Evolutionary conservation across 2,329 filamentous ascomycete genomes (phyloP), one percentile per base, ranked within the genome.

Genomic region (Sarocladium brachiariae): DNA sequence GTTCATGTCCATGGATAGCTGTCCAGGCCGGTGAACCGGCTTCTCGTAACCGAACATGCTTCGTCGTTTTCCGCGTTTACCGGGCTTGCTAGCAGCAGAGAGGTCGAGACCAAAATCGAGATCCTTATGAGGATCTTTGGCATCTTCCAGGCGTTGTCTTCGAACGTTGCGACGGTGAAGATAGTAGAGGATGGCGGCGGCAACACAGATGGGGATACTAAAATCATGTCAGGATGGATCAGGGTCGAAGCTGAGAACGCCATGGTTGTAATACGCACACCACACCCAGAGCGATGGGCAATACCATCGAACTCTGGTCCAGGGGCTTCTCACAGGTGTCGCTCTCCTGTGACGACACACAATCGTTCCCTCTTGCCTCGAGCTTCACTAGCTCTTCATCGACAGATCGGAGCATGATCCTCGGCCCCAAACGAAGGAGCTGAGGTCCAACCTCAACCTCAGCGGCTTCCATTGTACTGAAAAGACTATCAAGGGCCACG

Each of bases 31-130:
- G 57, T 70, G 68, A 31, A 60, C 55, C 19, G 70, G 66, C 64
- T 83, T 83, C 61, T 88, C 76, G 23, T 72, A 76, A 41, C 81
- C 72, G 25, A 69, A 65, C 21, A 66, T 54, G 49, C 61, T 67
- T 59, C 59, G 65, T 24, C 65, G 65, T 58, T 67, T 68, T 14
- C 69, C 56, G 14, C 38, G 31, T n/a, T 43, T 19, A 2, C 43
- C 35, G 74, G 57, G 63, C 14, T 47, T 47, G 19, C 19, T 31
- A 37, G 46, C 30, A 24, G 46, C 30, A 50, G 72, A 66, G 51
- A 86, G 70, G 33, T 70, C 89, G 62, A 96, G 69, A 31, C 93
- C 93, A 63, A 96, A 99, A 66, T 99, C 93, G 63, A 97, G 77
- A 1, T 89, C 93, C 63, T 86, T 91, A 68, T 95, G 89, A 58